Base-by-base conservation (phyloP, 2,329 filamentous ascomycete genomes). In the Cladosporium sp. region DNA sequence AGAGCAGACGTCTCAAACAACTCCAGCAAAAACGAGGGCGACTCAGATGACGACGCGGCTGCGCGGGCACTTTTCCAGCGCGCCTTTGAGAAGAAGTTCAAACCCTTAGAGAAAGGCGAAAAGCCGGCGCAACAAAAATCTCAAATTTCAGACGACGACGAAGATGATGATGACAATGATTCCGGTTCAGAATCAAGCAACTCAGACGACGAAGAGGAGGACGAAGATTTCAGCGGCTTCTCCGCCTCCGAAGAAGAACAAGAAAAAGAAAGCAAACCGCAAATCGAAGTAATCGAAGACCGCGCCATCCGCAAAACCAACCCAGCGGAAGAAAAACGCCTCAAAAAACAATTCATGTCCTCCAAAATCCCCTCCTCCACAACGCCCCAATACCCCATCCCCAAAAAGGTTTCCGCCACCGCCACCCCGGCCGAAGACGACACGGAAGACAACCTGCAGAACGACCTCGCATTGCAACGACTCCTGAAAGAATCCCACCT, bases 401-500 rank as follows among this genome's bases (percentile, higher is more conserved):
- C 45, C 1, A 24, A 41, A 8, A 48, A 41, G 17, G 17, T 29
- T 12, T 50, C 45, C 24, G 56, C 39, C 29, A 57, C 47, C 22
- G 39, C 56, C 2, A 56, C 55, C 30, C 51, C 48, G 51, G 61
- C 58, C 52, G 66, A 75, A 24, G 70, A 77, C 53, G 71, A 68
- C 22, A 81, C 83, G 19, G 74, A 79, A 53, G 68, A 73, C 9
- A 86, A 95, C 55, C 78, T 97, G 15, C 90, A 91, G 67, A 91
- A 96, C 68, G 93, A 97, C 68, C 83, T 96, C 48, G 91, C 89
- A 34, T 83, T 99, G 12, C 92, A 96, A 68, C 85, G 90, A 41
- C 83, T 99, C 36, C 82, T 99, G 52, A 80, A 85, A 59, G 93
- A 99, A 76, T 96, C 91, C 0, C 90, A 96, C 70, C 84, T 97